Conservation (phyloP, 495 filamentous ascomycete species). For the Penicillium fimorum region DNA sequence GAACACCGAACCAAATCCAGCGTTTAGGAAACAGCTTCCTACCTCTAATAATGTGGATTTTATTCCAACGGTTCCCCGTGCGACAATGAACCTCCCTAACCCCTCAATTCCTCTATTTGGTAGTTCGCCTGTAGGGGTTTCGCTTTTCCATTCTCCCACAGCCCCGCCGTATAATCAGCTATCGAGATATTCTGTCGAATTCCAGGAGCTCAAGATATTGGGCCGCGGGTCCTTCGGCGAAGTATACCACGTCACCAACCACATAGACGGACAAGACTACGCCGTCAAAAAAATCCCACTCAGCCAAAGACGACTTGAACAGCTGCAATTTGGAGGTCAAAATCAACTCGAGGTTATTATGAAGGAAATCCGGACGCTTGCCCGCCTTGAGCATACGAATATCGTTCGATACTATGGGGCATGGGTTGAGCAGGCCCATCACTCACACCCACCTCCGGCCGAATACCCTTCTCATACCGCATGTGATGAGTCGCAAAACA, state of each 20-base stretch:
- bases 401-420: slow-evolving; percentile 55
- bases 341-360: slow-evolving; percentile 50
- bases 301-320: slow-evolving; percentile 44
- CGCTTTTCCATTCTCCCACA: slow-evolving; percentile 30
- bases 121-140: slow-evolving; percentile 38
- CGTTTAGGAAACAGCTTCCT: slow-evolving; percentile 21
- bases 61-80: slow-evolving; percentile 27
- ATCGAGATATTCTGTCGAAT: slow-evolving; percentile 46
- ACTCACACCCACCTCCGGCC: slow-evolving; percentile 18
- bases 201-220: slow-evolving; percentile 42
- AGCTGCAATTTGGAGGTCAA: slow-evolving; percentile 46
- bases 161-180: slow-evolving; percentile 19
- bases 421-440: slow-evolving; percentile 50
- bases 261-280: slow-evolving; percentile 52
- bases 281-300: slow-evolving; percentile 56
- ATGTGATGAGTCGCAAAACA: slow-evolving; percentile 19
- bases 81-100: slow-evolving; percentile 20
- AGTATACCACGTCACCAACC: slow-evolving; percentile 52
- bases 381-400: slow-evolving; percentile 52
- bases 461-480: slow-evolving; percentile 22
- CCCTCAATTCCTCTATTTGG: slow-evolving; percentile 30
- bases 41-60: slow-evolving; percentile 19
- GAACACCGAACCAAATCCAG: slow-evolving; percentile 11
- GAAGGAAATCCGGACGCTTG: slow-evolving; percentile 54
- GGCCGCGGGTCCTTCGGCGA: slow-evolving; percentile 54